Conservation (phyloP, 106 monocot genomes). For the Dioscorea zingiberensis region DNA sequence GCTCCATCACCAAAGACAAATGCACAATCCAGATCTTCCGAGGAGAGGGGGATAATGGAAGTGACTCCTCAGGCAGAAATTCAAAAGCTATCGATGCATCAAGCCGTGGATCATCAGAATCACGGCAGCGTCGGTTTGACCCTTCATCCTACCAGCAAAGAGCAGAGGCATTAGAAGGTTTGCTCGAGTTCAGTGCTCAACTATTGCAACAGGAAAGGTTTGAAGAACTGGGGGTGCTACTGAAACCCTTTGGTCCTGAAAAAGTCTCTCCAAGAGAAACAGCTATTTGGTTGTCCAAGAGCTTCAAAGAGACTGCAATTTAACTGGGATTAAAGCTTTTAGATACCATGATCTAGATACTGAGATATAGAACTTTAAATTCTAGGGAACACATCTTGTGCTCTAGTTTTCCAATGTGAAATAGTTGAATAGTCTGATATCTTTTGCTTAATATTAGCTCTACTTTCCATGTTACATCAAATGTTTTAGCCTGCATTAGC, state of each 20-base stretch:
- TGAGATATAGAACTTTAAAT: too few species aligned
- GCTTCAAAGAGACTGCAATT: slow-evolving; percentile 62
- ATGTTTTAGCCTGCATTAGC: too few species aligned
- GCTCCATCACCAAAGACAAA: slow-evolving; percentile 90
- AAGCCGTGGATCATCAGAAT: slow-evolving; percentile 54
- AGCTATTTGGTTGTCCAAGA: slow-evolving; percentile 84
- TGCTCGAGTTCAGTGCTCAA: slow-evolving; percentile 75
- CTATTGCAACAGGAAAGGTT: slow-evolving; percentile 66
- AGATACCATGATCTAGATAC: too few species aligned
- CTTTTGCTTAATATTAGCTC: too few species aligned
- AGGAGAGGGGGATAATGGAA: slow-evolving; percentile 40
- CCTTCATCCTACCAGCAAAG: slow-evolving; percentile 73
- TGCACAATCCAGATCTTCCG: slow-evolving; percentile 73
- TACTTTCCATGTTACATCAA: too few species aligned
- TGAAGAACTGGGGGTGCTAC: slow-evolving; percentile 57
- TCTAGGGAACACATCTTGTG: too few species aligned
- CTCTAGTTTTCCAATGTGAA: too few species aligned
- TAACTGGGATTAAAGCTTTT: not conserved
- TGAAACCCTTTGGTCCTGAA: slow-evolving; percentile 72
- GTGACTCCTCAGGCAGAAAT: slow-evolving; percentile 48
- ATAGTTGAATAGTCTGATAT: too few species aligned
- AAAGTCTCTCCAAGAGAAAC: slow-evolving; percentile 85
- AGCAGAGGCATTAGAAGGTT: slow-evolving; percentile 71
- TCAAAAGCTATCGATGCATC: slow-evolving; percentile 37
- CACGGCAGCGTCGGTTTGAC: slow-evolving; percentile 47